Evolutionary conservation across 2,329 filamentous ascomycete species (phyloP).

Genomic region (Lecanicillium sp.): DNA sequence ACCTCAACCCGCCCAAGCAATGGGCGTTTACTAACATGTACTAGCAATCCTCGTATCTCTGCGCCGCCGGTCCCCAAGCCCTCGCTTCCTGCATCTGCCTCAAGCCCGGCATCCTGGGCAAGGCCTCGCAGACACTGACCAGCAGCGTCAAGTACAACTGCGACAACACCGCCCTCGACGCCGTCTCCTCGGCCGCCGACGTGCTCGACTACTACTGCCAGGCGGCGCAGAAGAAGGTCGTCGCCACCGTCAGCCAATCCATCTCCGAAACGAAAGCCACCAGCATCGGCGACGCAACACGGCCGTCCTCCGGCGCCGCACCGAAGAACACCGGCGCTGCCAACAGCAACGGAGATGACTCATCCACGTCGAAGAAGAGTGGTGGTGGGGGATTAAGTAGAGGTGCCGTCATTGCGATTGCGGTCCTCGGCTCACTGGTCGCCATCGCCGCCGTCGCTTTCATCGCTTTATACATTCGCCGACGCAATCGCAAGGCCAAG

Average conservation of each 20-base stretch:
- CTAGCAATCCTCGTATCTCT: conserved; percentile 21
- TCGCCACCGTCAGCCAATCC: conserved; percentile 33
- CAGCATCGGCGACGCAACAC: background rate
- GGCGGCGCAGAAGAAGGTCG: conserved; percentile 33
- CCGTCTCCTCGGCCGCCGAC: conserved; percentile 34
- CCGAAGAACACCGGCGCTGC: background rate
- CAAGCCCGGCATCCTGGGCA: conserved; percentile 34
- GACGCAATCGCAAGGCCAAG: conserved; percentile 6
- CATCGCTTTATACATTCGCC: conserved; percentile 3
- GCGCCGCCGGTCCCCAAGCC: conserved; percentile 36
- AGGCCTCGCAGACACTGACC: conserved; percentile 32
- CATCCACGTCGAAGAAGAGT: background rate
- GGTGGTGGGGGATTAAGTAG: background rate
- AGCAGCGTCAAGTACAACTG: conserved; percentile 34
- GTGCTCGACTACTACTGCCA: conserved; percentile 40
- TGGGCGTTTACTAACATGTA: background rate
- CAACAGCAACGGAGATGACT: background rate
- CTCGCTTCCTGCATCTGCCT: conserved; percentile 42
- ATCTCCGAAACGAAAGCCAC: conserved; percentile 10
- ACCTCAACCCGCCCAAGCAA: background rate
- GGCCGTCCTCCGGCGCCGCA: background rate
- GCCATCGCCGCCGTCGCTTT: background rate
- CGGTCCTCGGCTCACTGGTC: conserved; percentile 5
- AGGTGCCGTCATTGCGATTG: conserved; percentile 10
- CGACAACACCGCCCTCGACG: conserved; percentile 30